Evolutionary conservation across 2,329 filamentous ascomycete genomes (phyloP).

Genomic region (Diaporthe vaccinii): DNA sequence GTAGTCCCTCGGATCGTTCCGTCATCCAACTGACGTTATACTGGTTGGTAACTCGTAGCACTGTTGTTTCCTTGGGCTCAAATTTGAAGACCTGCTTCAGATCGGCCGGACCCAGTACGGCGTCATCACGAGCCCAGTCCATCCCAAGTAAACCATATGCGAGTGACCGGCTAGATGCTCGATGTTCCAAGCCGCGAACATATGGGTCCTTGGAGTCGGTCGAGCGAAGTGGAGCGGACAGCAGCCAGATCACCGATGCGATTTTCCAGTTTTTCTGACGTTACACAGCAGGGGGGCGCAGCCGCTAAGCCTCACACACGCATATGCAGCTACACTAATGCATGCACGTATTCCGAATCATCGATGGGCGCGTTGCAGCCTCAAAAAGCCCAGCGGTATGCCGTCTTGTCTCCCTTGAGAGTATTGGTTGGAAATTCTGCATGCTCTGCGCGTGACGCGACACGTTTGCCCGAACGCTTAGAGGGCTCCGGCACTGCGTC

Average conservation of each 20-base stretch:
- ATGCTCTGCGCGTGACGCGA: neutral
- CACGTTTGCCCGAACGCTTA: neutral
- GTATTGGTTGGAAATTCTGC: neutral
- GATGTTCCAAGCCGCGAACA: neutral
- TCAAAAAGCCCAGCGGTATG: neutral
- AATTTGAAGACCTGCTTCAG: constrained; percentile 28
- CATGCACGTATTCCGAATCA: constrained; percentile 4
- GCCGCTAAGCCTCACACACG: constrained; percentile 3
- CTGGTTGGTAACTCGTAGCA: neutral
- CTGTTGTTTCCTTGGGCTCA: constrained; percentile 26
- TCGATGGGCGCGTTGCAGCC: neutral
- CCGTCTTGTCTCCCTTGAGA: neutral
- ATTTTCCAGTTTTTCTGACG: neutral
- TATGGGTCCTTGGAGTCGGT: neutral
- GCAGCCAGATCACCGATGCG: neutral
- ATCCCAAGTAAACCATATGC: neutral
- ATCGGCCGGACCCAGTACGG: constrained; percentile 1
- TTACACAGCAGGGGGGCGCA: constrained; percentile 21
- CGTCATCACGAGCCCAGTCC: constrained; percentile 24
- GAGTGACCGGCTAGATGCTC: neutral
- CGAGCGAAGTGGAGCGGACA: neutral
- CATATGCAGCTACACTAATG: constrained; percentile 7
- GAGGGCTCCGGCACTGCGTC: too few species aligned
- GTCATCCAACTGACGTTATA: neutral
- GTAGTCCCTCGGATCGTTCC: neutral